phyloP scores from a whole-genome alignment of 2,329 filamentous ascomycete genomes.

The Cyanodermella asteris region DNA sequence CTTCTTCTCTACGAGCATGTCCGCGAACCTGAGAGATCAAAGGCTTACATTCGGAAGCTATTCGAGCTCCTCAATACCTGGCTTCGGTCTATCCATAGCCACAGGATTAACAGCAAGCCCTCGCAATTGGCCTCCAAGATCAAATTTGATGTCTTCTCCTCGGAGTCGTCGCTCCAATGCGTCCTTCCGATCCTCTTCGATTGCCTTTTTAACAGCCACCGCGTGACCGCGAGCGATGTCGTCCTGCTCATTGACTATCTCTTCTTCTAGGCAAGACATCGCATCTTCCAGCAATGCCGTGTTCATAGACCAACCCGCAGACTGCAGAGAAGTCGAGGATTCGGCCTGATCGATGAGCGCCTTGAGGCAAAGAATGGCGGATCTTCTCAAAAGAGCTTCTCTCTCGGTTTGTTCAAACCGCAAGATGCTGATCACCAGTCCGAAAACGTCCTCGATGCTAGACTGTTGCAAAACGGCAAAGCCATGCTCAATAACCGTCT shows the following conservation, averaged over 20 bases:
- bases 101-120: constrained; percentile 16
- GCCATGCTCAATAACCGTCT: constrained; percentile 19
- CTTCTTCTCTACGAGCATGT: no score
- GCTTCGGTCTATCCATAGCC: constrained; percentile 8
- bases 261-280: constrained; percentile 11
- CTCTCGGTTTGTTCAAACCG: constrained; percentile 16
- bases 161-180: constrained; percentile 14
- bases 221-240: constrained; percentile 18
- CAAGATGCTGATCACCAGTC: constrained; percentile 18
- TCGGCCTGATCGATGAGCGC: constrained; percentile 20
- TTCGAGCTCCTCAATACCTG: constrained; percentile 22
- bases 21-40: no score
- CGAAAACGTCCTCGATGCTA: constrained; percentile 16
- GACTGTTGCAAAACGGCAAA: constrained; percentile 16
- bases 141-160: constrained; percentile 11
- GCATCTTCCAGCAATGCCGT: constrained; percentile 13
- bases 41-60: no score
- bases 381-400: constrained; percentile 20
- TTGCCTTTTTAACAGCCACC: constrained; percentile 17
- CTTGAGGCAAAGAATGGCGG: constrained; percentile 18
- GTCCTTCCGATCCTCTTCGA: constrained; percentile 22
- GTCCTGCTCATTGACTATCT: constrained; percentile 18
- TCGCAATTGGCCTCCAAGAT: constrained; percentile 16
- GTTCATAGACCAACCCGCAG: constrained; percentile 13
- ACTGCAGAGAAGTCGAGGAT: constrained; percentile 17